Evolutionary conservation across 1,284 basidiomycete genomes (phyloP).

Genomic region (Anthracocystis walkeri): DNA sequence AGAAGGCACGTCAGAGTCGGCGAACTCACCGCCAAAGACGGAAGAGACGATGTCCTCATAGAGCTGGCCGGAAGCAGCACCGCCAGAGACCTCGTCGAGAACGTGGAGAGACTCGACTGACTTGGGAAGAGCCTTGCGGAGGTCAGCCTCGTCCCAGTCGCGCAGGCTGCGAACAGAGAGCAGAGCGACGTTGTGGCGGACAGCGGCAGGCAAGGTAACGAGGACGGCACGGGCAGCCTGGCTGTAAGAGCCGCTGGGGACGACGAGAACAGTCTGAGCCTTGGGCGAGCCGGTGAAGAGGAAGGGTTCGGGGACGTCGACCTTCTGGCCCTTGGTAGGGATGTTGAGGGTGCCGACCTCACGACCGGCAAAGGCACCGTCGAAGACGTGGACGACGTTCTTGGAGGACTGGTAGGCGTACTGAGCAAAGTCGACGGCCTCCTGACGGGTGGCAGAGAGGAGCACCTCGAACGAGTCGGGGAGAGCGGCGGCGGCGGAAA

Average conservation of each 20-base stretch:
- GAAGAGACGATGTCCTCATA: conserved; percentile 60
- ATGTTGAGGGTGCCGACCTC: conserved; percentile 60
- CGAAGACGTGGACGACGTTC: conserved; percentile 67
- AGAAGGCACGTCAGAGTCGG: conserved; percentile 34
- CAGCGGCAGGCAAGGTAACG: conserved; percentile 46
- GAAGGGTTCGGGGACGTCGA: conserved; percentile 75
- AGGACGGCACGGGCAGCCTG: conserved; percentile 61
- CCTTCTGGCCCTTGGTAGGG: conserved; percentile 56
- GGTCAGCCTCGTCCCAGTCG: conserved; percentile 62
- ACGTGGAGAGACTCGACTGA: conserved; percentile 62
- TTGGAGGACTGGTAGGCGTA: conserved; percentile 59
- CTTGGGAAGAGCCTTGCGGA: conserved; percentile 55
- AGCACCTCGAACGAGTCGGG: conserved; percentile 62
- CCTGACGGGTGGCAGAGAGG: conserved; percentile 62
- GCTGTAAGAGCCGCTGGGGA: conserved; percentile 65
- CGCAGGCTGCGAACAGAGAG: conserved; percentile 60
- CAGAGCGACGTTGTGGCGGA: conserved; percentile 59
- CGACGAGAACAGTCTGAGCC: conserved; percentile 61
- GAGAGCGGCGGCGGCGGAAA: conserved; percentile 61
- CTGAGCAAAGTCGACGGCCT: conserved; percentile 64
- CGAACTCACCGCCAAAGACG: conserved; percentile 49
- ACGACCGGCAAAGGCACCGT: conserved; percentile 64
- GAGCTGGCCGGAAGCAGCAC: conserved; percentile 50
- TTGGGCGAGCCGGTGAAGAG: conserved; percentile 63
- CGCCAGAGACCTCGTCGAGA: conserved; percentile 62